Percentiles rank a stretch among this genome's conserved stretches.
Evolutionary conservation across 176 grass and related monocot genomes (phyloP).

Genomic region (Musa schizocarpa): DNA sequence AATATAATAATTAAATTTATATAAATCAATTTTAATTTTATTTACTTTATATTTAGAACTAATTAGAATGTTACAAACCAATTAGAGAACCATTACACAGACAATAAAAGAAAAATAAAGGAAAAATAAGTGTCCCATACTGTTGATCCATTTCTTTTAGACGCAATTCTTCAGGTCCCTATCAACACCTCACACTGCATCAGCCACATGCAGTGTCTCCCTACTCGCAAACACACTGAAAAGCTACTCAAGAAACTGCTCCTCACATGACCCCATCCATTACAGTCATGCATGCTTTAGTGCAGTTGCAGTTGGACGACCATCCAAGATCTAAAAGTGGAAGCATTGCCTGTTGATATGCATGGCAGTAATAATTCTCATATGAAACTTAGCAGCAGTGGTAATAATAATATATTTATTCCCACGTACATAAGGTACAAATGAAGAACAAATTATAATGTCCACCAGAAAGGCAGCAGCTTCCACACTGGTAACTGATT

Average conservation of each 20-base stretch:
- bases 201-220: no score
- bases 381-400: not conserved
- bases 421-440: not conserved
- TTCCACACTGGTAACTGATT: not conserved
- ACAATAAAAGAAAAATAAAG: no score
- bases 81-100: no score
- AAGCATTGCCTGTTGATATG: not conserved
- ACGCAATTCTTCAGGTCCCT: no score
- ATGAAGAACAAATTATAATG: not conserved
- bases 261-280: not conserved
- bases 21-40: no score
- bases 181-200: no score
- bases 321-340: not conserved
- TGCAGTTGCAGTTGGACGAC: not conserved
- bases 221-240: not conserved
- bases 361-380: not conserved
- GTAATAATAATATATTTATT: not conserved
- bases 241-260: not conserved
- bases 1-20: no score
- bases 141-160: no score
- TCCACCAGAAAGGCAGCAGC: not conserved
- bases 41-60: no score
- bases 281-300: not conserved
- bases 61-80: no score
- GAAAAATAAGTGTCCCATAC: no score